phyloP scores from a whole-genome alignment of 108 stramenopile genomes.

The Discostella pseudostelligera region DNA sequence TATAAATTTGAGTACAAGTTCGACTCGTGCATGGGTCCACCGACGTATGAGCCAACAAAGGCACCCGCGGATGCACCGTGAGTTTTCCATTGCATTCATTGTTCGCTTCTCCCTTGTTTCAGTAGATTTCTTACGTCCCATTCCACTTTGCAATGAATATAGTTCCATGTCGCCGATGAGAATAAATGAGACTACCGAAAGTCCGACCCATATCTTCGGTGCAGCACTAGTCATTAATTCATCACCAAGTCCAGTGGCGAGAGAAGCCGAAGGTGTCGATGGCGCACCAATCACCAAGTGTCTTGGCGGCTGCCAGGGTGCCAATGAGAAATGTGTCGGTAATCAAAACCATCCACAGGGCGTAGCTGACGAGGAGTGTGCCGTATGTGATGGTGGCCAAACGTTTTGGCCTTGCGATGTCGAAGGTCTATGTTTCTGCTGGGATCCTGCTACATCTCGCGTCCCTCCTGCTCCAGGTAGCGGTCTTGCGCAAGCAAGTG shows the following conservation, averaged over 20 bases:
- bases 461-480: conserved; percentile 42
- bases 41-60: conserved; percentile 14
- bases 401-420: conserved; percentile 50
- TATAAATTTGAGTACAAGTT: conserved; percentile 43
- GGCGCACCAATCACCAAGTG: conserved; percentile 35
- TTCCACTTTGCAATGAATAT: neutral
- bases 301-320: conserved; percentile 25
- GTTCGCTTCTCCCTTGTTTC: neutral
- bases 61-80: neutral
- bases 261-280: conserved; percentile 11
- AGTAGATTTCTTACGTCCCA: neutral
- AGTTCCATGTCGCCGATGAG: conserved; percentile 2
- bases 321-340: conserved; percentile 38
- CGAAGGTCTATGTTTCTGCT: conserved; percentile 49
- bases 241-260: conserved; percentile 15
- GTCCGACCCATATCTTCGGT: conserved; percentile 25
- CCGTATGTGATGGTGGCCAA: conserved; percentile 28
- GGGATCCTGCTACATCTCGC: conserved; percentile 37
- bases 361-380: conserved; percentile 30
- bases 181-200: conserved; percentile 9
- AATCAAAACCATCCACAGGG: conserved; percentile 47
- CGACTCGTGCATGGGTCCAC: conserved; percentile 29
- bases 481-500: conserved; percentile 29
- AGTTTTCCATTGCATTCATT: neutral
- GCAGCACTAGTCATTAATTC: conserved; percentile 25